Base-by-base conservation (phyloP, 2,329 filamentous ascomycete genomes). In the Aspergillus jensenii region DNA sequence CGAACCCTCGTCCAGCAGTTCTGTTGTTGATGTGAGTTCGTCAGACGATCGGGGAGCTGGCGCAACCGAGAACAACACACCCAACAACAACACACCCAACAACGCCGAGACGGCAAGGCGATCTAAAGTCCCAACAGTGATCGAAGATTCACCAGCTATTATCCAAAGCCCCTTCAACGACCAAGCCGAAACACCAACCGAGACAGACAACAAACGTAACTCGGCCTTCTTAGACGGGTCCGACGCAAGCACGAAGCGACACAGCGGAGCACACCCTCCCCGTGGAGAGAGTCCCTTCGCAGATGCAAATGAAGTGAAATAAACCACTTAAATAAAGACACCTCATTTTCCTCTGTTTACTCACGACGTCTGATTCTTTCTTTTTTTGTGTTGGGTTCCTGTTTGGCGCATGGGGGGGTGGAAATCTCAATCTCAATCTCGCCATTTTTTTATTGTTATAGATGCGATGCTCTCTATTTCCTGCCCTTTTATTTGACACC, bases 231-330 rank as follows among this genome's bases (percentile, higher is more conserved):
- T 62, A 37, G 63, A 65, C 17, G 62, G 65, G 23, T 45, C 59
- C n/a, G 65, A 64, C 33, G 72, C 74, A 19, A 71, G 63, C 35
- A 72, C 75, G 17, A 71, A 67, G 52, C 67, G 70, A 48, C 71
- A 59, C 65, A 68, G 56, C 65, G 70, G 62, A 62, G 67, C 58
- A 51, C 68, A 64, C 27, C 68, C 63, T 43, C 61, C 62, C 39
- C 71, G 70, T 58, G 73, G 68, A 44, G 69, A 70, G 59, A 78
- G 76, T 59, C 77, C 77, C 5, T 79, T 79, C 61, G 77, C 75
- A 15, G 77, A 79, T 59, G 70, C 68, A 17, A 76, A 79, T 62
- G 77, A 78, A 65, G 68, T 79, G 44, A 71, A 72, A 73, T 73
- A 56, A 71, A 52, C 43, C 17, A 33, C 14, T 44, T 23, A 8